Evolutionary conservation across 2,329 filamentous ascomycete species (phyloP).

Genomic region (Ophiostoma himal-ulmi): DNA sequence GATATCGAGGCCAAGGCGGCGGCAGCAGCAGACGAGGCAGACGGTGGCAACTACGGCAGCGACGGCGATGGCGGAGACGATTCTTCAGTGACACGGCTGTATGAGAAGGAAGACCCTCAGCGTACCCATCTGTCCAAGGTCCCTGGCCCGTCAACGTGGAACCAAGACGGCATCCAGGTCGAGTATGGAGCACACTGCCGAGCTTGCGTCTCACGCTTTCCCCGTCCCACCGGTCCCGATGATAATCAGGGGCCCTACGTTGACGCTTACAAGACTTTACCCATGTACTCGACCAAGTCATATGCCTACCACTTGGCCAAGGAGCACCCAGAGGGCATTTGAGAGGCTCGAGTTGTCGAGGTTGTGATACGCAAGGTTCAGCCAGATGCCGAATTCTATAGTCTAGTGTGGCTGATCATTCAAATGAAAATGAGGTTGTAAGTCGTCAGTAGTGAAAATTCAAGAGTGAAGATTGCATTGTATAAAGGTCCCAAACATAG

Average conservation of each 20-base stretch:
- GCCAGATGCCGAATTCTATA: too few relatives aligned
- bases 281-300: neutral
- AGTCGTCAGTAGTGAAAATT: neutral
- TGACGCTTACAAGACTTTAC: neutral
- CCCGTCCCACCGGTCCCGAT: too few relatives aligned
- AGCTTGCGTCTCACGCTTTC: neutral
- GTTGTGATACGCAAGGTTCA: neutral
- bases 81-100: neutral
- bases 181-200: neutral
- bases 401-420: neutral
- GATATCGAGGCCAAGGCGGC: too few relatives aligned
- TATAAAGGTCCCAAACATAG: neutral
- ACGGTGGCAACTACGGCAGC: neutral
- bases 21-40: neutral
- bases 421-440: neutral
- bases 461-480: constrained; percentile 17
- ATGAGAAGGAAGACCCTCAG: neutral
- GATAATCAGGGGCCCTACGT: neutral
- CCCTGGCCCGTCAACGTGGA: neutral
- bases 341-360: neutral
- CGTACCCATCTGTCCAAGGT: neutral
- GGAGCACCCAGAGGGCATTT: neutral
- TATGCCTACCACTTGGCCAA: neutral
- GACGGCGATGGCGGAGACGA: too few relatives aligned
- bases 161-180: neutral